Evolutionary conservation across 306 rosid genomes (phyloP).

Genomic region (Prunus mira): DNA sequence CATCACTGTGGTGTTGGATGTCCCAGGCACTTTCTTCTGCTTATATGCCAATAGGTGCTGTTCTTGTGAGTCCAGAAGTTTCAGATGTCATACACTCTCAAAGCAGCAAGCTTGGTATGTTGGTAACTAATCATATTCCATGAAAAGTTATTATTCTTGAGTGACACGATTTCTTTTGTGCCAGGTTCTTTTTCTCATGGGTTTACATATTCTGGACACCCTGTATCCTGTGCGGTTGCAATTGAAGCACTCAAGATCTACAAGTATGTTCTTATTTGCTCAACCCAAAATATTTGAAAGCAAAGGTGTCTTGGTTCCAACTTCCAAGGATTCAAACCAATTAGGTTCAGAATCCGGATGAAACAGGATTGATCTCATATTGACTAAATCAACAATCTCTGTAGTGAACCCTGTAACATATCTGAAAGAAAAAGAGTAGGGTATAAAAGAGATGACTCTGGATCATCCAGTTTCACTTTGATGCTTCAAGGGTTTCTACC

Average conservation of each 20-base stretch:
- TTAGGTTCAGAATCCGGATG: not conserved
- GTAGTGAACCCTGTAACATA: not conserved
- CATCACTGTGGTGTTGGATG: conserved; percentile 8
- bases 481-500: not conserved
- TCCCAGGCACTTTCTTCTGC: conserved; percentile 89
- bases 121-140: not conserved
- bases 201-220: conserved; percentile 95
- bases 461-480: not conserved
- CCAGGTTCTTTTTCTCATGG: conserved; percentile 76
- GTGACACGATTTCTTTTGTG: conserved; percentile 13
- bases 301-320: not conserved
- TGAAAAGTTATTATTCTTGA: not conserved
- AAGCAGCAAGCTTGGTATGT: conserved; percentile 85
- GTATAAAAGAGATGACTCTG: not conserved
- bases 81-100: conserved; percentile 77
- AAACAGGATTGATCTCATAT: not conserved
- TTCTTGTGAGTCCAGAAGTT: conserved; percentile 83
- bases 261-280: conserved; percentile 52
- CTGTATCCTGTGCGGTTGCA: conserved; percentile 84
- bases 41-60: conserved; percentile 89
- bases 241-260: conserved; percentile 87
- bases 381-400: not conserved
- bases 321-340: not conserved
- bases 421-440: not conserved
- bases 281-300: not conserved